A percentile compares a stretch with the other conserved stretches of the same genome.
Evolutionary conservation across 495 filamentous ascomycete genomes (phyloP).

Genomic region (Aspergillus incahuasiensis): DNA sequence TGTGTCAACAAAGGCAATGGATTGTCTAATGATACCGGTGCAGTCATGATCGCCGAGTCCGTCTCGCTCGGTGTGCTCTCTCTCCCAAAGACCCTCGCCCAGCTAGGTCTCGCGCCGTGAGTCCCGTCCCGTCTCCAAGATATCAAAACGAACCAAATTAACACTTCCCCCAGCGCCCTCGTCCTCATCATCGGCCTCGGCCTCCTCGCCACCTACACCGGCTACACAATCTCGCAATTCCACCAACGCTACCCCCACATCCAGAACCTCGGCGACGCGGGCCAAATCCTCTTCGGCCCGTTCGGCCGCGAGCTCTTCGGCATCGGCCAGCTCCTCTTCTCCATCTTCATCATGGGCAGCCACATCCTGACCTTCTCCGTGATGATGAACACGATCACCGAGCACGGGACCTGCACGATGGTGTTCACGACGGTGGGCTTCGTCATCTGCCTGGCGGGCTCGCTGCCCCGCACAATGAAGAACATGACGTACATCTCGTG

Average conservation of each 20-base stretch:
- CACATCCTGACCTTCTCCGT: constrained; percentile 69
- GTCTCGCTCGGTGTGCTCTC: constrained; percentile 64
- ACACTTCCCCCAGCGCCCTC: constrained; percentile 30
- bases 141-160: neutral
- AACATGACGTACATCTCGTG: constrained; percentile 61
- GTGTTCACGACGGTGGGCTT: constrained; percentile 63
- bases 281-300: constrained; percentile 55
- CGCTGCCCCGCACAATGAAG: constrained; percentile 65
- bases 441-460: constrained; percentile 56
- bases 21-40: too few species aligned
- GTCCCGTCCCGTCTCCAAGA: constrained; percentile 7
- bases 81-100: constrained; percentile 56
- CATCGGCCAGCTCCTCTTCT: constrained; percentile 61
- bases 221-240: constrained; percentile 67
- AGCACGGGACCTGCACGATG: constrained; percentile 64
- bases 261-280: constrained; percentile 64
- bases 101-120: constrained; percentile 55
- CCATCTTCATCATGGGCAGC: constrained; percentile 72
- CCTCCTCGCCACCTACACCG: constrained; percentile 68
- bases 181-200: constrained; percentile 64
- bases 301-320: constrained; percentile 65
- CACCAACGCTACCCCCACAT: constrained; percentile 62
- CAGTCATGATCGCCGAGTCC: constrained; percentile 64
- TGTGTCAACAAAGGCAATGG: neutral
- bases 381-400: constrained; percentile 63